Evolutionary conservation across 805 yeast genomes (phyloP).

Genomic region (Metschnikowia hibisci): DNA sequence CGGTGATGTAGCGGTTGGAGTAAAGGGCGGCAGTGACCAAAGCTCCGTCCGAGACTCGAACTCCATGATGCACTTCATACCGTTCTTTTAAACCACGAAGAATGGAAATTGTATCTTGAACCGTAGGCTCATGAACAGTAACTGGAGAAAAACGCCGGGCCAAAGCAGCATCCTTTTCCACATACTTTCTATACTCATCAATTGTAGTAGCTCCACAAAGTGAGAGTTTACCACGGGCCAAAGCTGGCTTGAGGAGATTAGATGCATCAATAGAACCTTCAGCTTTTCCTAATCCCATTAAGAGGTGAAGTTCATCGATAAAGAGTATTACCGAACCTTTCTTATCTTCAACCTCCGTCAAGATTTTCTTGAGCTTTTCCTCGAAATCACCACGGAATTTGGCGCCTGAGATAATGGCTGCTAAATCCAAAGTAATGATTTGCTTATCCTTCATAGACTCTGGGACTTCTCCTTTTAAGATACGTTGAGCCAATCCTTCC

Average conservation of each 20-base stretch:
- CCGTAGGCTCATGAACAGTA: conserved; percentile 79
- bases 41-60: conserved; percentile 86
- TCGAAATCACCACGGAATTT: conserved; percentile 96
- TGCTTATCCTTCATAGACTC: conserved; percentile 86
- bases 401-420: conserved; percentile 89
- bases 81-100: conserved; percentile 89
- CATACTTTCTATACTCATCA: conserved; percentile 88
- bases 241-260: conserved; percentile 85
- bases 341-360: conserved; percentile 79
- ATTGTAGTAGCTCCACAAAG: conserved; percentile 96
- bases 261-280: conserved; percentile 97
- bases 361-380: conserved; percentile 74
- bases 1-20: conserved; percentile 86
- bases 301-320: conserved; percentile 86
- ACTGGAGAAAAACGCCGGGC: conserved; percentile 94
- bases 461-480: conserved; percentile 88
- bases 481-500: conserved; percentile 95
- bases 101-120: conserved; percentile 86
- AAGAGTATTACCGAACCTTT: conserved; percentile 75
- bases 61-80: conserved; percentile 98
- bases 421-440: conserved; percentile 80
- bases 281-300: conserved; percentile 86
- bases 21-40: conserved; percentile 90
- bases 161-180: conserved; percentile 93
- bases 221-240: conserved; percentile 88